Percentiles rank a stretch among this genome's conserved stretches.
Evolutionary conservation across 345 rosid genomes (phyloP).

Genomic region (Salix caprea): DNA sequence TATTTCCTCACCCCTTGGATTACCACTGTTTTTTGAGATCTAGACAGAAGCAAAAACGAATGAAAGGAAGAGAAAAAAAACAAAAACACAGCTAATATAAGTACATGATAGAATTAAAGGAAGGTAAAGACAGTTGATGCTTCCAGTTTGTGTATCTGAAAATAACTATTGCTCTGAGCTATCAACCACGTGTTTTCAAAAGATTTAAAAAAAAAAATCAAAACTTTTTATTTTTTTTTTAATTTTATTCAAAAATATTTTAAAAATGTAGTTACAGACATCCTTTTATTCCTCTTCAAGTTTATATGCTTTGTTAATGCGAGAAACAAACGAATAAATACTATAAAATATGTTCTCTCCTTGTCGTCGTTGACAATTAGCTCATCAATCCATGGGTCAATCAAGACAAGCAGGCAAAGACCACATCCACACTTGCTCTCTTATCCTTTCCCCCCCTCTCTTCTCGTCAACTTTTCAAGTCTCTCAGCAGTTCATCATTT

Average conservation of each 20-base stretch:
- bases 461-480: background rate
- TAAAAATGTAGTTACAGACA: too few species aligned
- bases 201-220: too few species aligned
- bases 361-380: background rate
- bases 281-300: background rate
- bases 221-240: too few species aligned
- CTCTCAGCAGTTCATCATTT: too few species aligned
- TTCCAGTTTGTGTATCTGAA: background rate
- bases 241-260: too few species aligned
- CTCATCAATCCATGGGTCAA: background rate
- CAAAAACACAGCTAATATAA: background rate
- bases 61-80: too few species aligned
- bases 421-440: background rate
- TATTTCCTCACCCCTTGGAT: background rate
- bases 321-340: background rate
- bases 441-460: background rate
- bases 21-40: background rate
- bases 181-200: too few species aligned
- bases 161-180: background rate
- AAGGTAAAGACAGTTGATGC: background rate
- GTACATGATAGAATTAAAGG: background rate
- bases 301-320: background rate
- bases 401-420: background rate
- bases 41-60: background rate
- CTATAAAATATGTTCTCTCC: background rate